Conservation (phyloP, 352 stramenopile species). For the Globisporangium cederbergense region DNA sequence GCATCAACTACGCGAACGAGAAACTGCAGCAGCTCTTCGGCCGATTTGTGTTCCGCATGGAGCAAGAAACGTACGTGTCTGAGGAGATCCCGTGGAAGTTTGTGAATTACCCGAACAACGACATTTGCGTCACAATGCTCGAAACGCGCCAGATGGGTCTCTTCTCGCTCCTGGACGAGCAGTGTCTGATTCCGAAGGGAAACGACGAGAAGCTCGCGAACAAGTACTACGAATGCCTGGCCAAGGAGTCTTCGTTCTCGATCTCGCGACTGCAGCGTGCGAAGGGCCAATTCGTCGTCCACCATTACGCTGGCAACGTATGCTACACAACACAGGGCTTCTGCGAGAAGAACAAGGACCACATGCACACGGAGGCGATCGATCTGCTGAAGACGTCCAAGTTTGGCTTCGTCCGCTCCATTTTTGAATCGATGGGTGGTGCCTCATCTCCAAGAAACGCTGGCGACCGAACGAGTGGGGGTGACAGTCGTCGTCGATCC, state of each 20-base stretch:
- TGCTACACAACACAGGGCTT: conserved; percentile 81
- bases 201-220: conserved; percentile 84
- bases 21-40: conserved; percentile 86
- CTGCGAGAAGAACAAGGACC: conserved; percentile 89
- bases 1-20: conserved; percentile 89
- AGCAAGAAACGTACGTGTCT: conserved; percentile 79
- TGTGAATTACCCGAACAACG: conserved; percentile 87
- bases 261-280: conserved; percentile 74
- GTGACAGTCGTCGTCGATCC: conserved; percentile 48
- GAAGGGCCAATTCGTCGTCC: conserved; percentile 81
- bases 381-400: conserved; percentile 70
- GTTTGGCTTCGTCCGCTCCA: conserved; percentile 58
- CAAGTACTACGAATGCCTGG: conserved; percentile 73
- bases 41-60: conserved; percentile 80
- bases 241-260: conserved; percentile 62
- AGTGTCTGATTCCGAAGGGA: conserved; percentile 78
- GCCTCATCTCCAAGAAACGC: conserved; percentile 17
- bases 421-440: conserved; percentile 52
- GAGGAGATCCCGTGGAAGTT: conserved; percentile 89
- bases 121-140: conserved; percentile 70
- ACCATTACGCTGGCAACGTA: conserved; percentile 84
- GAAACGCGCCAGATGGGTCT: conserved; percentile 74
- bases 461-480: conserved; percentile 16
- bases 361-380: conserved; percentile 79
- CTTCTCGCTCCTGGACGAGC: conserved; percentile 82